These are phyloP conservation scores for Nitzschia sp. DNA, from an alignment of 108 stramenopile species.

Conservation along the genomic window DNA sequence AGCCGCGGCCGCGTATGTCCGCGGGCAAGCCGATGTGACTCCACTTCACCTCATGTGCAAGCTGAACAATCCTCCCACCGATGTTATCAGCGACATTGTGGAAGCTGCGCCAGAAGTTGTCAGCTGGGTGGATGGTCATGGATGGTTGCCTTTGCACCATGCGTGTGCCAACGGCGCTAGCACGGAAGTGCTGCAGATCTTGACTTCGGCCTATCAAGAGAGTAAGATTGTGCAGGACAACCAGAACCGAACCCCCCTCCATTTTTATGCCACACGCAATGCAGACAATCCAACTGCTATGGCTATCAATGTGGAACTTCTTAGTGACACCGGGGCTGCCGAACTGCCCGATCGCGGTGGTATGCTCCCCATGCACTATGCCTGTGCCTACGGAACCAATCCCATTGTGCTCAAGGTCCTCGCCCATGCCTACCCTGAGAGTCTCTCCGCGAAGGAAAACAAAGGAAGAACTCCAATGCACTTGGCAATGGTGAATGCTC, in stretches of 20 bases:
- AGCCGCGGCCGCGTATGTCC: conserved; percentile 48
- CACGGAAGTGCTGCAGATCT: conserved; percentile 51
- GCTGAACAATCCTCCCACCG: conserved; percentile 55
- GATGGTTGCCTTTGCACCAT: conserved; percentile 82
- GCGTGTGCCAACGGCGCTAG: conserved; percentile 76
- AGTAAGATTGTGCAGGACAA: conserved; percentile 60
- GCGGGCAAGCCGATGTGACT: conserved; percentile 65
- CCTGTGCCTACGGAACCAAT: conserved; percentile 75
- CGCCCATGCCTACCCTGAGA: conserved; percentile 64
- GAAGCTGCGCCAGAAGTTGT: conserved; percentile 53
- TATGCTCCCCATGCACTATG: conserved; percentile 86
- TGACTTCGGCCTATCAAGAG: conserved; percentile 63
- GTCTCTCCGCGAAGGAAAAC: conserved; percentile 57
- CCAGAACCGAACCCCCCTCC: conserved; percentile 68
- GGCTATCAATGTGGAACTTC: conserved; percentile 39
- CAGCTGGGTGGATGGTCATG: conserved; percentile 63
- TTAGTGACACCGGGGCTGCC: conserved; percentile 49
- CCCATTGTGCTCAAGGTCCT: conserved; percentile 65
- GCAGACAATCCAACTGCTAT: conserved; percentile 38
- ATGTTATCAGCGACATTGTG: conserved; percentile 52
- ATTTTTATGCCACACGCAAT: conserved; percentile 64
- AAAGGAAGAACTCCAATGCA: conserved; percentile 83
- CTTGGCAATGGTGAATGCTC: conserved; percentile 87
- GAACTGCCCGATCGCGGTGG: conserved; percentile 59
- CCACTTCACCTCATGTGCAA: conserved; percentile 75